Percentiles rank a stretch among this genome's conserved stretches.
Evolutionary conservation across 2,329 filamentous ascomycete genomes (phyloP).

Genomic region (Pseudogymnoascus sp.): DNA sequence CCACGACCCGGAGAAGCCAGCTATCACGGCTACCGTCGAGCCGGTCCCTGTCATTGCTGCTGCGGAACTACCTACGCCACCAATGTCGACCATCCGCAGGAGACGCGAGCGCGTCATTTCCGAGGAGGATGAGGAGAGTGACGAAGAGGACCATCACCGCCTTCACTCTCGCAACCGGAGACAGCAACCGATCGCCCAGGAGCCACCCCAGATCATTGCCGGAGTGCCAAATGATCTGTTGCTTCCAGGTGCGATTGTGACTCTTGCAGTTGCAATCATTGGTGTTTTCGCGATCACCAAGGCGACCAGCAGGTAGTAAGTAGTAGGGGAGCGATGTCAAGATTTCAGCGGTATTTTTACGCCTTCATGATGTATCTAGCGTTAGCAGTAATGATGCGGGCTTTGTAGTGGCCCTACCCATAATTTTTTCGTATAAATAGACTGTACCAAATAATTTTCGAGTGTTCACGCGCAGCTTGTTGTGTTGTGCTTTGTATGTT

Average conservation of each 20-base stretch:
- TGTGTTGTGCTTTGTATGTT: neutral
- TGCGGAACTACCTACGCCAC: slow-evolving; percentile 39
- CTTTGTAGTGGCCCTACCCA: neutral
- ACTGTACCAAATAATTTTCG: neutral
- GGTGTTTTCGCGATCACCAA: slow-evolving; percentile 86
- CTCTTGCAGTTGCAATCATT: slow-evolving; percentile 87
- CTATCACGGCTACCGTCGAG: slow-evolving; percentile 57
- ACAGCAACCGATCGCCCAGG: slow-evolving; percentile 33
- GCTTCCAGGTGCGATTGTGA: slow-evolving; percentile 87
- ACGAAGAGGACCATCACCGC: slow-evolving; percentile 32
- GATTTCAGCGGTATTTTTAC: slow-evolving; percentile 9
- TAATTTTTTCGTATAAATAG: slow-evolving; percentile 4
- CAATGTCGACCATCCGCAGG: slow-evolving; percentile 44
- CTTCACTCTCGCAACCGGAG: neutral
- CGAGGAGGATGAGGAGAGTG: slow-evolving; percentile 49
- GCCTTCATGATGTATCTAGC: slow-evolving; percentile 9
- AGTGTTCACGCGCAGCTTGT: neutral
- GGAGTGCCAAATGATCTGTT: slow-evolving; percentile 92
- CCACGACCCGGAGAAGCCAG: slow-evolving; percentile 85
- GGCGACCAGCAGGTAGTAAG: slow-evolving; percentile 39
- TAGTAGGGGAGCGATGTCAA: neutral
- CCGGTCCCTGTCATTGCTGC: slow-evolving; percentile 47
- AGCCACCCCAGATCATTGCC: slow-evolving; percentile 71
- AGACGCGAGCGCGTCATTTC: slow-evolving; percentile 35
- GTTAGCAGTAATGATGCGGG: slow-evolving; percentile 5